Evolutionary conservation across 805 yeast genomes (phyloP).

Genomic region (Candida bentonensis): DNA sequence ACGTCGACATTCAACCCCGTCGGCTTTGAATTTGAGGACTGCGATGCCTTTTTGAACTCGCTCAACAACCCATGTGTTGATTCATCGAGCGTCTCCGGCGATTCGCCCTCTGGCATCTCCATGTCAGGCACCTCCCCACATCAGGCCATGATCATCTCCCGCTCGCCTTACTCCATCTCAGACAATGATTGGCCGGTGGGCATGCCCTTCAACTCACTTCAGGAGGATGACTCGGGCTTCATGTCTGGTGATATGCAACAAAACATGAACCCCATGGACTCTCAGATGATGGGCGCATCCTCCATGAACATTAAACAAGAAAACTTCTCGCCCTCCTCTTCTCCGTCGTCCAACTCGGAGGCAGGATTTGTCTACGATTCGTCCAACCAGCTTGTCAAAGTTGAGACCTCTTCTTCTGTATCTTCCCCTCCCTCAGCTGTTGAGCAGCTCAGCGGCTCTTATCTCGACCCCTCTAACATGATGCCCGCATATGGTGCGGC

Average conservation of each 20-base stretch:
- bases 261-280: background rate
- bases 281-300: no score
- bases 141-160: background rate
- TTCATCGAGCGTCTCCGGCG: background rate
- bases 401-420: background rate
- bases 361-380: background rate
- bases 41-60: slow-evolving; percentile 11
- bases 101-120: background rate
- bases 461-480: background rate
- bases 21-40: slow-evolving; percentile 12
- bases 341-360: background rate
- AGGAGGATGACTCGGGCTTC: background rate
- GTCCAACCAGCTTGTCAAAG: background rate
- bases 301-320: background rate
- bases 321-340: background rate
- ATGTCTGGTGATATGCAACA: background rate
- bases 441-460: background rate
- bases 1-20: slow-evolving; percentile 3
- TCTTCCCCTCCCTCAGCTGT: background rate
- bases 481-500: background rate
- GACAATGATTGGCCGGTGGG: background rate
- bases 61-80: slow-evolving; percentile 1
- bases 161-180: background rate
- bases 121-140: background rate
- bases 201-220: background rate